Conservation (phyloP, 345 rosid species). For the Eucalyptus cloeziana region DNA sequence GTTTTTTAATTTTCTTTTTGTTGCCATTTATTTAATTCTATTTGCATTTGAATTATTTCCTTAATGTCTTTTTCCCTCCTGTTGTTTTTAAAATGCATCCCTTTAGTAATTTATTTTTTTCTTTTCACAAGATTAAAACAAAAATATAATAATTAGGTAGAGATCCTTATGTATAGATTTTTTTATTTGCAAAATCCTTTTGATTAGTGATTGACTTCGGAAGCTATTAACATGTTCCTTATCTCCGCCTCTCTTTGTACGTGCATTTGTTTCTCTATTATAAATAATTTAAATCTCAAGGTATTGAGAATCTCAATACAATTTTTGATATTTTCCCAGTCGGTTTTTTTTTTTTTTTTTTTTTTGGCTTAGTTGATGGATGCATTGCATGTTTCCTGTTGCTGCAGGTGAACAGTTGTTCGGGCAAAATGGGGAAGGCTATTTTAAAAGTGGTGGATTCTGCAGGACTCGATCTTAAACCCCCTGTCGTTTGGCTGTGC, state of each 20-base stretch:
- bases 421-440: constrained; percentile 86
- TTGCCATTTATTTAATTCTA: not conserved
- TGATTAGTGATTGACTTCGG: not conserved
- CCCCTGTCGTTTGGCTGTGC: constrained; percentile 66
- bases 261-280: too few species aligned
- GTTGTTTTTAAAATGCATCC: not conserved
- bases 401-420: constrained; percentile 69
- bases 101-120: too few species aligned
- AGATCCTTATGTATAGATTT: not conserved
- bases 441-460: constrained; percentile 74
- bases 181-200: not conserved
- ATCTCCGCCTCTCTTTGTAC: not conserved
- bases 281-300: not conserved
- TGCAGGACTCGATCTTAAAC: constrained; percentile 62
- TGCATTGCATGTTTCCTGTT: not conserved
- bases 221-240: not conserved
- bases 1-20: too few species aligned
- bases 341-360: too few species aligned
- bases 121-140: too few species aligned
- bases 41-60: not conserved
- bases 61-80: not conserved
- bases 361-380: not conserved
- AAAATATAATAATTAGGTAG: not conserved
- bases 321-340: not conserved
- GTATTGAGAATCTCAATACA: not conserved